Evolutionary conservation across 169 alveolate species (phyloP), one percentile per base, ranked within the genome.

Genomic region (Prorocentrum cordatum): DNA sequence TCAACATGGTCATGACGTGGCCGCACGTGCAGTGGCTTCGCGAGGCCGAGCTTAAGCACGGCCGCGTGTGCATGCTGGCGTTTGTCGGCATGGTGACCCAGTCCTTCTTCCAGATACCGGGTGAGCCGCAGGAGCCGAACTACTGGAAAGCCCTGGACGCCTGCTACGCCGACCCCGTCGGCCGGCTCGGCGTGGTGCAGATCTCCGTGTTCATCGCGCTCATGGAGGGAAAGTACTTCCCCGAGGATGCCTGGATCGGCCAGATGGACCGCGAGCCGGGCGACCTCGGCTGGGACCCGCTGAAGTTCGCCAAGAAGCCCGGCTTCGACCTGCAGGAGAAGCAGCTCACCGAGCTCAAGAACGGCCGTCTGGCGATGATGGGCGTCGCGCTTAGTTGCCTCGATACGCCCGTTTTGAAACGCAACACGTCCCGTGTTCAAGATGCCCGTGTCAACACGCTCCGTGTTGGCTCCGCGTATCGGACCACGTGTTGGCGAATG

Each of bases 241-340:
- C 77, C 67, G 50, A 64, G 64, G 90, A 80, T 24, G 42, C 90
- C 58, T 80, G 90, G 90, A 64, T 80, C 29, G 90, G 90, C 80
- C 77, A 62, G 90, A 80, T 61, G 80, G 90, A 80, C 80, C 64
- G 79, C 24, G 90, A 80, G 79, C 90, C 90, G 18, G 90, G 90
- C 31, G 90, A 80, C 68, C 68, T 80, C 22, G 90, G 90, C 47
- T 80, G 61, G 10, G 90, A 80, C 54, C 90, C 90, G 27, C 50
- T 62, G 66, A 62, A 62, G 79, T 54, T 80, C 26, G 79, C 90
- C 61, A 77, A 77, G 79, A 68, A 80, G 22, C 45, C 64, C 12
- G 90, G 24, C 31, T 2, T 16, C 3, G 71, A n/a, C 36, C 31
- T 26, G 24, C 5, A 61, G 32, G 1, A 7, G 71, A 33, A 27